These are phyloP conservation scores for Syzygium jambos DNA, from an alignment of 345 rosid genomes.

Conservation along the genomic window DNA sequence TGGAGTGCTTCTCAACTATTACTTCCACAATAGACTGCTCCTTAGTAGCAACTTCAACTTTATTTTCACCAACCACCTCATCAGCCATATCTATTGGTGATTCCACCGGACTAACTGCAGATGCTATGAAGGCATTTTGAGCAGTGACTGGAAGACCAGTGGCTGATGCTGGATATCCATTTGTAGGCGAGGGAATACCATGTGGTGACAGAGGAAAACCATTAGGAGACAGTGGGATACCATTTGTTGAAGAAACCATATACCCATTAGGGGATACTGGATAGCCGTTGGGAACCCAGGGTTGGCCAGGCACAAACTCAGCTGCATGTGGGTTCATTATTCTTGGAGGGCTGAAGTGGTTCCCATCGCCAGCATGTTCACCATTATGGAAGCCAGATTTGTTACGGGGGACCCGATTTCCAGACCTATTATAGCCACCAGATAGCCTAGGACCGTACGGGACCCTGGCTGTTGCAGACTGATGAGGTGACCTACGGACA, in stretches of 20 bases:
- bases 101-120: conserved; percentile 33
- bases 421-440: conserved; percentile 74
- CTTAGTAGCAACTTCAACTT: conserved; percentile 29
- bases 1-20: conserved; percentile 21
- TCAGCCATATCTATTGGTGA: conserved; percentile 11
- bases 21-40: conserved; percentile 27
- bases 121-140: conserved; percentile 39
- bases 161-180: conserved; percentile 27
- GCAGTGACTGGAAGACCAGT: conserved; percentile 7
- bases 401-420: conserved; percentile 54
- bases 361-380: conserved; percentile 50
- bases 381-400: conserved; percentile 52
- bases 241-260: conserved; percentile 36
- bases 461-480: conserved; percentile 89
- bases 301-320: conserved; percentile 80
- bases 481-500: conserved; percentile 81
- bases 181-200: conserved; percentile 33
- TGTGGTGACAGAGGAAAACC: conserved; percentile 50
- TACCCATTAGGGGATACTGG: conserved; percentile 61
- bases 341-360: conserved; percentile 50
- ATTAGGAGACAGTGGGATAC: conserved; percentile 41
- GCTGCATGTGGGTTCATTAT: conserved; percentile 99
- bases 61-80: conserved; percentile 26
- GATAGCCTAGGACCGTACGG: conserved; percentile 98
- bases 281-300: conserved; percentile 84